Evolutionary conservation across 768 basidiomycete species (phyloP).

Genomic region (Suillus plorans): DNA sequence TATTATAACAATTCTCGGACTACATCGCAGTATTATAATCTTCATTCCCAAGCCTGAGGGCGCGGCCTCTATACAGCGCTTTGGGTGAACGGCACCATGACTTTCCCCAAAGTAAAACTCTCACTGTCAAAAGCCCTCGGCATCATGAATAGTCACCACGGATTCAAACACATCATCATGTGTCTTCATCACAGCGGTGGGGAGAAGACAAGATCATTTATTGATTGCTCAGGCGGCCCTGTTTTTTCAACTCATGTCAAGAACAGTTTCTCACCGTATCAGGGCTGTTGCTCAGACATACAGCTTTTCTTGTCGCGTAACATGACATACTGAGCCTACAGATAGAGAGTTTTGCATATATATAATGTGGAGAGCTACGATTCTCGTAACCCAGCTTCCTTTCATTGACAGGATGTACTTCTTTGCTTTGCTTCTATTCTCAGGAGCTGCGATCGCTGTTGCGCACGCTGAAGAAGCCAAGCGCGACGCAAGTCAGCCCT

Average conservation of each 20-base stretch:
- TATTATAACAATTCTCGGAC: no score
- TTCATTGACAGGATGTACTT: constrained; percentile 11
- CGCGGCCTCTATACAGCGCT: neutral
- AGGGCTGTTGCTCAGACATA: neutral
- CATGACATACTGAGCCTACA: neutral
- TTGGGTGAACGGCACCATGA: no score
- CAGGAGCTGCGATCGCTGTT: constrained; percentile 6
- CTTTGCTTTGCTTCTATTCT: constrained; percentile 7
- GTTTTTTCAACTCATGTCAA: neutral
- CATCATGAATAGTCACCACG: neutral
- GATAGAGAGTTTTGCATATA: neutral
- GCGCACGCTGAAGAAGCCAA: constrained; percentile 7
- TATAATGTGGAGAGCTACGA: neutral
- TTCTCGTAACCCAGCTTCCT: constrained; percentile 10
- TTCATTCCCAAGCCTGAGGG: neutral
- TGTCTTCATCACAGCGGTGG: neutral
- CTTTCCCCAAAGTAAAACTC: neutral
- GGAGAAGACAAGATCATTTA: neutral
- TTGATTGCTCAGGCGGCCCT: neutral
- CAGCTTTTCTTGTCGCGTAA: neutral
- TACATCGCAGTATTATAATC: no score
- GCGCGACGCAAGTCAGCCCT: constrained; percentile 13
- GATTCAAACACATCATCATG: neutral
- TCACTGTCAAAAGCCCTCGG: neutral
- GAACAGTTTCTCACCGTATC: constrained; percentile 9